Evolutionary conservation across 2,329 filamentous ascomycete species (phyloP).

Genomic region (Epicoccum nigrum): DNA sequence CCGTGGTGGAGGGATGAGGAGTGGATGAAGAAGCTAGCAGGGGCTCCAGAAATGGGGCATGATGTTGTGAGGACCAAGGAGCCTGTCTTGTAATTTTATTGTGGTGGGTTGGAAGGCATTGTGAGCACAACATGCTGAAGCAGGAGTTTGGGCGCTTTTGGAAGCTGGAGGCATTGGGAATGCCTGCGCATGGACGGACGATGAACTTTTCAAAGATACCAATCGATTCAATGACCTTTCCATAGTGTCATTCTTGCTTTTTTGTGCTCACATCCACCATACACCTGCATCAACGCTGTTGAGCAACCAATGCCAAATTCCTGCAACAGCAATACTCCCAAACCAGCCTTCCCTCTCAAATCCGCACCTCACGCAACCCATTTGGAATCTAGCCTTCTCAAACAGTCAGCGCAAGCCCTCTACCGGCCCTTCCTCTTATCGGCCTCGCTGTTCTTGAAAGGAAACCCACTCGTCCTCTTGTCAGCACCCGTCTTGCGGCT

Average conservation of each 20-base stretch:
- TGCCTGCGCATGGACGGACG: neutral
- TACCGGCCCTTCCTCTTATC: slow-evolving; percentile 55
- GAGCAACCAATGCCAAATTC: too few relatives aligned
- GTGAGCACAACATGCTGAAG: neutral
- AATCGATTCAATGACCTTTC: slow-evolving; percentile 16
- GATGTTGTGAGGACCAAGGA: neutral
- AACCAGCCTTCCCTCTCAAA: too few relatives aligned
- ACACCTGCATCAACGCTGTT: neutral
- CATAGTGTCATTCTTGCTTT: slow-evolving; percentile 10
- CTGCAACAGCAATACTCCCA: too few relatives aligned
- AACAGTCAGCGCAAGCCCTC: slow-evolving; percentile 3
- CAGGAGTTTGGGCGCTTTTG: slow-evolving; percentile 2
- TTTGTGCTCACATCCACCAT: neutral
- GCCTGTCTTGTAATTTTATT: neutral
- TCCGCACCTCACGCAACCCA: neutral
- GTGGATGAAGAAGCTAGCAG: slow-evolving; percentile 19
- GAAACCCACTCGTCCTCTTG: slow-evolving; percentile 69
- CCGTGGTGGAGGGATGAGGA: slow-evolving; percentile 46
- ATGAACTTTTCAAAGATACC: slow-evolving; percentile 23
- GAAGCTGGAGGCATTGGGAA: neutral
- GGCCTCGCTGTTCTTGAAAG: slow-evolving; percentile 66
- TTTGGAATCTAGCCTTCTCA: too few relatives aligned
- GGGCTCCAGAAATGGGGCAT: neutral
- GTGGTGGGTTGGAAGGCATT: neutral
- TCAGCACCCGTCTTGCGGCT: slow-evolving; percentile 69